Evolutionary conservation across 2,329 filamentous ascomycete genomes (phyloP), one percentile per base, ranked within the genome.

Genomic region (Fusarium transvaalense): DNA sequence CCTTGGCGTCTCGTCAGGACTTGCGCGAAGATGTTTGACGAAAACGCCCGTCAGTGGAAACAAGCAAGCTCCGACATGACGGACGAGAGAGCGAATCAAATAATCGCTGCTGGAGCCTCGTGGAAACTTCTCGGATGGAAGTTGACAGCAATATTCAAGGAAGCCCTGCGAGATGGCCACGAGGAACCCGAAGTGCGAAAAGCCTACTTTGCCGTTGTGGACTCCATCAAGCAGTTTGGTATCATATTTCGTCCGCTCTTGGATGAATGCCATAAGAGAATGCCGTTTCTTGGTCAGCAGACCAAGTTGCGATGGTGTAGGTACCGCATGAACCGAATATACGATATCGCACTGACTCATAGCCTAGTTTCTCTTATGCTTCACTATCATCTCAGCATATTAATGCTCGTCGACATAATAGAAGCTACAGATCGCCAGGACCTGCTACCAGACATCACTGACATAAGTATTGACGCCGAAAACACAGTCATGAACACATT

Each of bases 51-150:
- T 10, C 48, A 62, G n/a, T 77, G 75, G 76, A 71, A 61, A 13
- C 68, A 66, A 8, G 67, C 67, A 15, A 68, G 70, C 10, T 52
- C 67, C 6, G 72, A 76, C 1, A 75, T 78, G 67, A 75, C 73
- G 0, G 75, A 78, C n/a, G 76, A 78, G 3, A 67, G 73, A 6
- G 76, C 76, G 1, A 76, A 77, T 6, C 72, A 76, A 14, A 75
- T 77, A 2, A 73, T 78, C 14, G 75, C 75, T 0, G 74, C 67
- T 0, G 75, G 68, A 1, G 65, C 75, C 1, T 68, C 71, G 1
- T 78, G 76, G 76, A 78, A 77, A 17, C 46, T 78, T 1, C 65
- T 77, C 2, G 74, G 71, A 1, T 78, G 76, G 76, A 78, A 78
- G 19, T 45, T 78, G 3, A 75, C 73, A 5, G 74, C 75, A 0